Evolutionary conservation across 148 eudicot genomes (phyloP), one percentile per base, ranked within the genome.

Genomic region (Pouteria glomerata): DNA sequence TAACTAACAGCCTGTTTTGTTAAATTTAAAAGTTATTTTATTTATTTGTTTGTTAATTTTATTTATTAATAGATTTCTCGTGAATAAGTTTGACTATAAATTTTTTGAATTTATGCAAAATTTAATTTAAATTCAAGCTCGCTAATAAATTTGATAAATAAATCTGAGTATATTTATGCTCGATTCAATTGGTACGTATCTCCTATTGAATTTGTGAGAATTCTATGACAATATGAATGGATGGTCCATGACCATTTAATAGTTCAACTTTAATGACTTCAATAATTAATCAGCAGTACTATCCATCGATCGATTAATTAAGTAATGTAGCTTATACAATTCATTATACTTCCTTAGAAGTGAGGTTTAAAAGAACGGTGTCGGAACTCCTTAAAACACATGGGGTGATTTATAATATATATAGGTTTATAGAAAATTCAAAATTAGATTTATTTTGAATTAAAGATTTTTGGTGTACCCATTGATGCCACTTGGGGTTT

Each of bases 191-290:
- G 4, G 7, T 24, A 12, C 18, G 64, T 14, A 15, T 21, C 2
- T 15, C 39, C 30, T 2, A 19, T 26, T 29, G 12, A 57, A 47
- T 13, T 24, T 18, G 26, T 29, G 33, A 56, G 13, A 33, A 27
- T 18, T 16, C 3, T 47, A 2, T 47, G 27, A 26, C 6, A 29
- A 29, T n/a, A 14, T 29, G 37, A 29, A 16, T 30, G 6, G 14
- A 63, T 15, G 53, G 51, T 26, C n/a, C 19, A 44, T 62, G 66
- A 27, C 27, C n/a, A 66, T 45, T 35, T 31, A 18, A 30, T 30
- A 27, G 45, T 68, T 53, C 60, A 52, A 33, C 33, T 53, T 68
- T 67, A n/a, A n/a, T n/a, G n/a, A n/a, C n/a, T n/a, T n/a, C n/a
- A n/a, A n/a, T n/a, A n/a, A n/a, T n/a, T n/a, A n/a, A n/a, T n/a